Base-by-base conservation (phyloP, 345 rosid genomes). In the Populus ilicifolia region DNA sequence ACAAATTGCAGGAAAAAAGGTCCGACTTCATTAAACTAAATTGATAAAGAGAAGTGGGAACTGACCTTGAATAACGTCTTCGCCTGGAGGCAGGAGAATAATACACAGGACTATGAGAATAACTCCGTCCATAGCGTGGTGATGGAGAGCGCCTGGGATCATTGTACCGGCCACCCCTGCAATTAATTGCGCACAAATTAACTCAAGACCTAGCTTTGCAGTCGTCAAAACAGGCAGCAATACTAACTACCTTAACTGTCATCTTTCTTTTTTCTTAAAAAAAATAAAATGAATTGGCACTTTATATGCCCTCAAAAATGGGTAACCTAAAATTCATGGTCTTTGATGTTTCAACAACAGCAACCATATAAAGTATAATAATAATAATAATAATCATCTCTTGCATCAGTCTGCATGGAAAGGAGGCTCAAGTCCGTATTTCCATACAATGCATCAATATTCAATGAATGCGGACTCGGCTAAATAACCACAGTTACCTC, bases 121-220 rank as follows among this genome's bases (percentile, higher is more conserved):
- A 86, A 23, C 90, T 75, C n/a, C 86, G 93, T 23, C 85, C 87
- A 76, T 87, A 82, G 29, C 72, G 74, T 18, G 96, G 93, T 20
- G 97, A 89, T 54, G 94, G 89, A 69, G 96, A 90, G 6, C 79
- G 84, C 79, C 91, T 86, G 69, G 84, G 86, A 61, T 92, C 94
- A 50, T 85, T 78, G 14, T 87, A 80, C 44, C 41, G 77, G 9
- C 87, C 85, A 12, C 87, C 83, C 86, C 92, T 89, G 80, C 4
- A 61, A 64, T 66, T 39, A 14, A 69, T 64, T 48, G 14, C 39
- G 46, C 21, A 52, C 29, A 23, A n/a, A 48, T 39, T 39, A 78
- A 27, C 64, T 65, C 66, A 25, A 76, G 27, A 16, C 25, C 11
- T 11, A 62, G 17, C 35, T n/a, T 72, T 16, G 50, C 79, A 61